Base-by-base conservation (phyloP, 306 rosid species). In the Crataegus laevigata region DNA sequence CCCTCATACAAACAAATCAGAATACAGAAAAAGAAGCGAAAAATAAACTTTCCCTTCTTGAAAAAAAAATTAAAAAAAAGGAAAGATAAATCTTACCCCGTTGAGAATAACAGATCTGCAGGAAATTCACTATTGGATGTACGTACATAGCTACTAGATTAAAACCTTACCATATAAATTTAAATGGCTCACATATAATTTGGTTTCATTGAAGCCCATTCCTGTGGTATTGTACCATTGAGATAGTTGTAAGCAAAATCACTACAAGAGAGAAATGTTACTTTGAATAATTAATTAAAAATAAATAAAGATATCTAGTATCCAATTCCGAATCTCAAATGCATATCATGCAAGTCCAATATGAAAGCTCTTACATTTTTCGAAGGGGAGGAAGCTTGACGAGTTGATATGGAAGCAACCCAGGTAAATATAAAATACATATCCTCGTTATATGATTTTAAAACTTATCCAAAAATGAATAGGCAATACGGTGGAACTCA, bases 391-490 rank as follows among this genome's bases (percentile, higher is more conserved):
- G 77, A 40, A 82, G 79, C 34, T 68, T 51, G 72, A 73, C 79
- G n/a, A 82, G 77, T 30, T 82, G 69, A 22, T 62, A 63, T 50
- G 85, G 82, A 82, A 82, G 85, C 67, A 26, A 43, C 36, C 85
- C 79, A 10, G 73, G 66, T 18, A 73, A 73, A 52, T 64, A 8
- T 47, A 66, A 42, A 32, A 32, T 32, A 32, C 36, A 5, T 32
- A 32, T 32, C 36, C 1, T 32, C 36, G 8, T 32, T 32, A 1
- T 32, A 32, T 32, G 36, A 32, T 32, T 32, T 32, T 32, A 32
- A 32, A 32, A 32, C 36, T 32, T 32, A 32, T 32, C 36, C 1
- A 32, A 32, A 32, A 5, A 32, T 32, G 8, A 32, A 32, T 32
- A 32, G 7, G 36, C 36, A 32, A 32, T 32, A 32, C 7, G 36